Evolutionary conservation across 306 rosid species (phyloP).

Genomic region (Castanospermum australe): DNA sequence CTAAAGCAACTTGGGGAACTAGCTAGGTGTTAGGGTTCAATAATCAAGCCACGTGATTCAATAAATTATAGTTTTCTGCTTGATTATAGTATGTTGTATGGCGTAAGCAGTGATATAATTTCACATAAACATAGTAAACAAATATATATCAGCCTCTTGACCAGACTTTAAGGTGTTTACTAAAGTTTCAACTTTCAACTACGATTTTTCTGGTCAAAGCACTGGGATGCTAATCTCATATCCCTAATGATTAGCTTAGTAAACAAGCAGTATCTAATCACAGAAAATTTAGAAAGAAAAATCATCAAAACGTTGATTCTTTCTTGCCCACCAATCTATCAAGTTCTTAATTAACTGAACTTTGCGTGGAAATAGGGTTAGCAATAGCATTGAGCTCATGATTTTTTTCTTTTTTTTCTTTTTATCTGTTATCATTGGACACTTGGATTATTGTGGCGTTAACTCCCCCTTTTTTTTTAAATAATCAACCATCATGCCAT

Average conservation of each 20-base stretch:
- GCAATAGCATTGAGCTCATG: too few species aligned
- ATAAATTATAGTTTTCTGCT: not conserved
- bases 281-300: not conserved
- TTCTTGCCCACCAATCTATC: not conserved
- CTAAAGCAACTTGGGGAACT: too few species aligned
- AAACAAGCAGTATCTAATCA: not conserved
- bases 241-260: not conserved
- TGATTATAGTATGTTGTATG: not conserved
- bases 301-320: not conserved
- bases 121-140: conserved; percentile 19
- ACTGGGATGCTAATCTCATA: conserved; percentile 30
- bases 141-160: conserved; percentile 15
- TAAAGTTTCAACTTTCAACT: not conserved
- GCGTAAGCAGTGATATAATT: conserved; percentile 42
- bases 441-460: too few species aligned
- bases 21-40: not conserved
- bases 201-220: conserved; percentile 25
- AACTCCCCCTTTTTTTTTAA: too few species aligned
- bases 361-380: too few species aligned
- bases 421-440: too few species aligned
- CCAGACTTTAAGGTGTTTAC: conserved; percentile 25
- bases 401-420: too few species aligned
- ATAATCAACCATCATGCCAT: too few species aligned
- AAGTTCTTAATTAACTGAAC: not conserved
- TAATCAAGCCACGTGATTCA: conserved; percentile 1